These are phyloP conservation scores for Microcos paniculata DNA, from an alignment of 345 rosid genomes.

Conservation along the genomic window DNA sequence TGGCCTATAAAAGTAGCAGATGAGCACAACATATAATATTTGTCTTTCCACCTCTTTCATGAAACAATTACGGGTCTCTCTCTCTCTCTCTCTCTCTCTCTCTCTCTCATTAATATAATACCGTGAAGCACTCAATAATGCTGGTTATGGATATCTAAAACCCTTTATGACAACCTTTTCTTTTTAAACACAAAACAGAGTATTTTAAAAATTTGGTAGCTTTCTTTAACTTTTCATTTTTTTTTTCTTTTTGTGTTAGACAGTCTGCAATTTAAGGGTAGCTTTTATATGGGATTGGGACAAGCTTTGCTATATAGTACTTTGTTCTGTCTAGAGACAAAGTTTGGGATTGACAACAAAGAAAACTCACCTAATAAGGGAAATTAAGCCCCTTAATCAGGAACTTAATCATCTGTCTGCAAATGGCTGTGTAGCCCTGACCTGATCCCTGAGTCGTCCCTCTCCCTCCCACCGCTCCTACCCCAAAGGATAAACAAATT, in stretches of 20 bases:
- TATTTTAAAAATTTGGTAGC: neutral
- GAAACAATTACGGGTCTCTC: conserved; percentile 33
- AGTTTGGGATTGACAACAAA: conserved; percentile 14
- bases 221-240: neutral
- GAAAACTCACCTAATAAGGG: conserved; percentile 21
- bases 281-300: conserved; percentile 2
- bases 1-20: conserved; percentile 35
- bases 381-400: conserved; percentile 12
- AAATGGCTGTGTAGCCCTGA: neutral
- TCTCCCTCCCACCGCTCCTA: neutral
- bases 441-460: no score
- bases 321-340: neutral
- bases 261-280: conserved; percentile 4
- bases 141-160: conserved; percentile 21
- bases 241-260: neutral
- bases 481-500: conserved; percentile 22
- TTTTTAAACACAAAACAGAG: neutral
- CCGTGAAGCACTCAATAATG: conserved; percentile 28
- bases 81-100: conserved; percentile 8
- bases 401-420: neutral
- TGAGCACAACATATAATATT: conserved; percentile 33
- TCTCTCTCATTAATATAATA: neutral
- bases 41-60: conserved; percentile 21
- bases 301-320: neutral
- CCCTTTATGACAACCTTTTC: neutral